Evolutionary conservation across 139 green algal species (phyloP).

Genomic region (Yamagishiella unicocca): DNA sequence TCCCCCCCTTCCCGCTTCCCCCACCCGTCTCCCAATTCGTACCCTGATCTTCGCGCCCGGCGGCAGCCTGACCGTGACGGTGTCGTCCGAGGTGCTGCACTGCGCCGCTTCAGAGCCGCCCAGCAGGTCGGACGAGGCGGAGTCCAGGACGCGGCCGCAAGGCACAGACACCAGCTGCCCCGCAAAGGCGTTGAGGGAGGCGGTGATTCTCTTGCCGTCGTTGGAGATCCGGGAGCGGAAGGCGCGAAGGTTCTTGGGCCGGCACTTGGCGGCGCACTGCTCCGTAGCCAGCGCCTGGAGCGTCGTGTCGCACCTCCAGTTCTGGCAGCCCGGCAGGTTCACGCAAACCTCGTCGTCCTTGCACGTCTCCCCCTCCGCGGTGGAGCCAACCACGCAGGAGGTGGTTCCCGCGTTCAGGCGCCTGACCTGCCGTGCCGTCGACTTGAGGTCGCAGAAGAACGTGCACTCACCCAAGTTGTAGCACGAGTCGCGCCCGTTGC

Average conservation of each 20-base stretch:
- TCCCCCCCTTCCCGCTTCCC: too few relatives aligned
- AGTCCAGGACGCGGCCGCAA: background rate
- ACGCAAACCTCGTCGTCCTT: background rate
- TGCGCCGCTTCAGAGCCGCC: background rate
- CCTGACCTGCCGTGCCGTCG: background rate
- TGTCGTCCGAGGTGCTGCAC: background rate
- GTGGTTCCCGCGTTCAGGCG: background rate
- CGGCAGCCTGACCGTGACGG: background rate
- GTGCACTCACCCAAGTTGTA: background rate
- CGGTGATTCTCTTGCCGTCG: background rate
- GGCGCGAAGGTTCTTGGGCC: background rate
- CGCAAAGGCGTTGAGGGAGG: background rate
- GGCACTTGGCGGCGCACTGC: background rate
- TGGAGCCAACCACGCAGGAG: background rate
- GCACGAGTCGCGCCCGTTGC: constrained; percentile 5
- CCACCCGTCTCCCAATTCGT: too few relatives aligned
- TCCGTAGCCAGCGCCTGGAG: background rate
- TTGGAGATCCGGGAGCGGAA: background rate
- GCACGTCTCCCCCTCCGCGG: too few relatives aligned
- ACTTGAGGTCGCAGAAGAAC: background rate
- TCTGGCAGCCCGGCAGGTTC: background rate
- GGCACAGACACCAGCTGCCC: background rate
- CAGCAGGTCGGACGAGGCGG: background rate
- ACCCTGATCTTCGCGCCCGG: background rate
- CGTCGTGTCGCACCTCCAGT: background rate